Evolutionary conservation across 148 eudicot genomes (phyloP), one percentile per base, ranked within the genome.

Genomic region (Mesembryanthemum crystallinum): DNA sequence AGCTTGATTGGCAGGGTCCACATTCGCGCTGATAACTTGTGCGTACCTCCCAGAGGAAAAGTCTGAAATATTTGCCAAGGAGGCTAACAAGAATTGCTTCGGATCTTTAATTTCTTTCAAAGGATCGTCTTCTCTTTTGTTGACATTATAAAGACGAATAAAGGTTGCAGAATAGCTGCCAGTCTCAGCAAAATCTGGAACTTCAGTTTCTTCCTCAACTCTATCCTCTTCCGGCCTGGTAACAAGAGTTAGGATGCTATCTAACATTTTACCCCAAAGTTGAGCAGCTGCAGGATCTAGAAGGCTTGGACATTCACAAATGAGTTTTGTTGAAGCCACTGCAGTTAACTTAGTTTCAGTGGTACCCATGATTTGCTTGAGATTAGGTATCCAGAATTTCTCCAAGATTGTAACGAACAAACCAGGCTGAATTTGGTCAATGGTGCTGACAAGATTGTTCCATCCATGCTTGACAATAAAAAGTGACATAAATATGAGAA

Each of bases 61-160:
- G 67, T 86, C 88, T 71, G 89, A 75, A 66, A 91, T 84, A 70
- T 76, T 85, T 37, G 86, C 79, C 83, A 94, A 81, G 45, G 92
- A 87, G 70, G 84, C 88, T 61, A 83, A 82, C 86, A 90, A 88
- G 79, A 86, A 89, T 62, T 87, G 87, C 80, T 88, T 94, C 64
- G 97, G 97, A 80, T 92, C 98, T 64, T 76, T 87, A 35, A 94
- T 88, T 29, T 94, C 96, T 81, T 71, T 87, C 37, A 94, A 67
- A 64, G 97, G 98, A 81, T 94, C 98, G 62, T 92, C 98, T 71
- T 88, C 97, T 78, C 80, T 94, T 80, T 83, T 94, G 65, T 92
- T 92, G 52, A 90, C 92, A 85, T 90, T 94, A 80, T 89, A 83
- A 30, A 94, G 86, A 65, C 83, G 87, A 59, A 92, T 90, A 79